Base-by-base conservation (phyloP, 2,329 filamentous ascomycete genomes). In the Trichoderma citrinoviride region DNA sequence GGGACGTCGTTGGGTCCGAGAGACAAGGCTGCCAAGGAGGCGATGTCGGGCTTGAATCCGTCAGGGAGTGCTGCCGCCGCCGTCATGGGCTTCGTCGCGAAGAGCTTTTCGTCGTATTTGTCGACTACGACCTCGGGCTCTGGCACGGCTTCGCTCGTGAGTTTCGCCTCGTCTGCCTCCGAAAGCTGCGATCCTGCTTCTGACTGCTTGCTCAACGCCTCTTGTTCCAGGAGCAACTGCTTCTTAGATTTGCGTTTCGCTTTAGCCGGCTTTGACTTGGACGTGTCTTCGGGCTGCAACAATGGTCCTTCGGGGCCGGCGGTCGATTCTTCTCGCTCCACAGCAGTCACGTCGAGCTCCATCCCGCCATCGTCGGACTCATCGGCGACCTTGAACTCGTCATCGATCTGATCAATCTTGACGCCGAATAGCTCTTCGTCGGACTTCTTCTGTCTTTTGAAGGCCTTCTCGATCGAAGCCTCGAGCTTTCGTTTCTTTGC, bases 401-500 rank as follows among this genome's bases (percentile, higher is more conserved):
- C 77, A 61, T 84, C 83, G 23, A 86, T 79, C 64, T 80, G 81
- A 57, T 82, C 80, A 23, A 86, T 81, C 40, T 83, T 85, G 50
- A 90, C 81, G 15, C 86, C 87, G 72, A 93, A 93, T 5, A 94
- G 81, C 70, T 92, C 90, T 70, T 94, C 91, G 65, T 93, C 91
- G 0, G 82, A 82, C 79, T 92, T 92, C 79, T 93, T 94, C 71
- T 89, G 90, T 55, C 91, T 87, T 76, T 96, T 95, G 57, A 90
- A 86, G 53, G 89, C 85, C 62, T 85, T 84, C 65, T 90, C 85
- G 21, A 91, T 84, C 43, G 89, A 87, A 2, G 66, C 65, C 44
- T 90, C 85, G 44, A 92, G 82, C 76, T 94, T 95, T 68, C 90
- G 87, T 75, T 96, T 95, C 75, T 79, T 90, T 71, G 76, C 80